Conservation (phyloP, 2,329 filamentous ascomycete genomes). For the Claviceps lovelessii region DNA sequence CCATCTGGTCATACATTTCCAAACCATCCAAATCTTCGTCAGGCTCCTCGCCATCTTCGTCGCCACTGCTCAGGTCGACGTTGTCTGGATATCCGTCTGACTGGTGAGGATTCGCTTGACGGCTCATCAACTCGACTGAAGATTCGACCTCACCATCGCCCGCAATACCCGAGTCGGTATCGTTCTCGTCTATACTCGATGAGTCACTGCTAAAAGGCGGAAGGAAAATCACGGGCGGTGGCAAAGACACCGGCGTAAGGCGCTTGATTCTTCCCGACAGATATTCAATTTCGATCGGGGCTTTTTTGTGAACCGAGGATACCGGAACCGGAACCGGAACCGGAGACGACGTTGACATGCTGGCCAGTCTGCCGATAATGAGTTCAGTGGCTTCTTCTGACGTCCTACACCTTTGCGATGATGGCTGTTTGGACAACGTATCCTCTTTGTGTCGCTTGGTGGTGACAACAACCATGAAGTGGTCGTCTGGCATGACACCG, state of each 20-base stretch:
- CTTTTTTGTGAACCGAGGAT: not conserved
- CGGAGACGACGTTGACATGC: conserved; percentile 28
- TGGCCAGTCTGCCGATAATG: conserved; percentile 28
- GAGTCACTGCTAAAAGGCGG: conserved; percentile 30
- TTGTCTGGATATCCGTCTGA: conserved; percentile 28
- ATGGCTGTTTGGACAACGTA: too few relatives aligned
- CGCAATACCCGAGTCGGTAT: conserved; percentile 13
- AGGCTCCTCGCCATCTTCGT: conserved; percentile 27
- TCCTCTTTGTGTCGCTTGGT: conserved; percentile 27
- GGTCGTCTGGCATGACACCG: conserved; percentile 47
- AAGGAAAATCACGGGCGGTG: conserved; percentile 38
- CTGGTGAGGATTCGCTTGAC: conserved; percentile 21
- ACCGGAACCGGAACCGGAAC: conserved; percentile 10
- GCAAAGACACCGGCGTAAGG: conserved; percentile 33
- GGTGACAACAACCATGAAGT: conserved; percentile 43
- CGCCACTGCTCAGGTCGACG: conserved; percentile 26
- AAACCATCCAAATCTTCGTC: conserved; percentile 16
- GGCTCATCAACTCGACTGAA: conserved; percentile 18
- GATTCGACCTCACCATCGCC: conserved; percentile 15
- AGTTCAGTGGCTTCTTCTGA: conserved; percentile 22
- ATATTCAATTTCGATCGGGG: conserved; percentile 30
- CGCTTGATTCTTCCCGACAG: conserved; percentile 26
- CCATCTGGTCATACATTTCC: conserved; percentile 15
- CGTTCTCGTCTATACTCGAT: conserved; percentile 20
- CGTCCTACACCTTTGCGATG: not conserved